These are phyloP conservation scores for Stygiomarasmius scandens DNA, from an alignment of 1,284 basidiomycete genomes.

Conservation along the genomic window DNA sequence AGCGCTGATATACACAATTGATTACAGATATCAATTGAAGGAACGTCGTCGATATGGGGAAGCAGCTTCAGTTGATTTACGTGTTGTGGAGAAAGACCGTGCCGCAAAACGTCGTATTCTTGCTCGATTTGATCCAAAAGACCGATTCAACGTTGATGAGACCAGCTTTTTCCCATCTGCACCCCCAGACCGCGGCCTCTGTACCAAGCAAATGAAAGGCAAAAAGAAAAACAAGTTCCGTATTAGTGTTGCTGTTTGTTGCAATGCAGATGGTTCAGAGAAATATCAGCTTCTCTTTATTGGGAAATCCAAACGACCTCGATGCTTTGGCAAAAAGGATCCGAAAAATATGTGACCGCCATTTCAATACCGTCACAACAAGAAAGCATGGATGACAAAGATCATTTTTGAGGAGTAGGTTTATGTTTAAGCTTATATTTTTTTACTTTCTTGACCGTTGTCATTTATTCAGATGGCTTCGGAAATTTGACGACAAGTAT, in stretches of 20 bases:
- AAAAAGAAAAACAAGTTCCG: too few species aligned
- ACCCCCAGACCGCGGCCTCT: neutral
- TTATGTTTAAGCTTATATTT: too few species aligned
- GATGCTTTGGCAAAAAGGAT: too few species aligned
- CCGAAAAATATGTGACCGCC: neutral
- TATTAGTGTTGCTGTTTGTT: too few species aligned
- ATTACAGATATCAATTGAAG: constrained; percentile 1
- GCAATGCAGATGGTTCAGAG: too few species aligned
- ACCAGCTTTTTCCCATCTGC: neutral
- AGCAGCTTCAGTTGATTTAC: constrained; percentile 2
- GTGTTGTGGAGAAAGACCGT: neutral
- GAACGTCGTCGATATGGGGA: constrained; percentile 1
- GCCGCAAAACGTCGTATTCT: neutral
- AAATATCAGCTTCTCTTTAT: too few species aligned
- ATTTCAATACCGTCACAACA: neutral
- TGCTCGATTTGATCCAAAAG: neutral
- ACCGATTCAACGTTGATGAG: neutral
- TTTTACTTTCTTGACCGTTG: too few species aligned
- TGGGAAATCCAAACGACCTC: too few species aligned
- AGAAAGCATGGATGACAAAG: neutral
- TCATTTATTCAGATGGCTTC: too few species aligned
- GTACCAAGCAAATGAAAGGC: too few species aligned
- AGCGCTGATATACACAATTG: too few species aligned
- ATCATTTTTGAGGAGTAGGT: neutral
- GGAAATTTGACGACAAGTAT: too few species aligned